Conservation (phyloP, 352 stramenopile species). For the Globisporangium rhizosaccharum region DNA sequence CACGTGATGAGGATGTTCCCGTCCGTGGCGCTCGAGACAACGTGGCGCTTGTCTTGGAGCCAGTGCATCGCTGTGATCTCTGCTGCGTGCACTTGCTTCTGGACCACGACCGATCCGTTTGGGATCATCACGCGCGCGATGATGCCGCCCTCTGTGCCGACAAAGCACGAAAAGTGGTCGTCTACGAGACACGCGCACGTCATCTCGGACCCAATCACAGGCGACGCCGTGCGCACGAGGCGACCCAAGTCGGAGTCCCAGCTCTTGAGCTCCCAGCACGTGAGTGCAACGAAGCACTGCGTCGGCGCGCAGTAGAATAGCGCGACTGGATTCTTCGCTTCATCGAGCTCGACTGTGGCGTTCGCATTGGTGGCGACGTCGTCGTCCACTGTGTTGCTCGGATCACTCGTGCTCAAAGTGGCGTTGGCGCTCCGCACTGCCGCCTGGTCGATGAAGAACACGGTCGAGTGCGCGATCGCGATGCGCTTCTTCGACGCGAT, state of each 20-base stretch:
- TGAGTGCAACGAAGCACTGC: slow-evolving; percentile 30
- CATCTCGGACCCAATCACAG: slow-evolving; percentile 23
- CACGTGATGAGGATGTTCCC: slow-evolving; percentile 29
- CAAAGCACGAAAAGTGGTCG: slow-evolving; percentile 40
- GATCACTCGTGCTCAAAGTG: neutral
- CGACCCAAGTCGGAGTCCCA: slow-evolving; percentile 22
- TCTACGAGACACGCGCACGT: slow-evolving; percentile 26
- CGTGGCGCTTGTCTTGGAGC: slow-evolving; percentile 10
- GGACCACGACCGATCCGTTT: slow-evolving; percentile 22
- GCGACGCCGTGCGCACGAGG: slow-evolving; percentile 15
- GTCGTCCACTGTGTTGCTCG: neutral
- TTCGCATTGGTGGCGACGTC: neutral
- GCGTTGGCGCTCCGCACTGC: neutral
- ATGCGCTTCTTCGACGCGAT: slow-evolving; percentile 25
- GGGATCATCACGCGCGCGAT: slow-evolving; percentile 35
- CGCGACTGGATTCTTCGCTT: slow-evolving; percentile 25
- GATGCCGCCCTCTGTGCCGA: slow-evolving; percentile 30
- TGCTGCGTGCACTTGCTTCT: slow-evolving; percentile 19
- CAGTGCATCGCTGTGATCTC: slow-evolving; percentile 22
- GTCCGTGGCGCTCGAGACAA: slow-evolving; percentile 26
- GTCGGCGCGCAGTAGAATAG: slow-evolving; percentile 24
- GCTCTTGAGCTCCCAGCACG: slow-evolving; percentile 20
- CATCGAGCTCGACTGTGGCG: slow-evolving; percentile 14
- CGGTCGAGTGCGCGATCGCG: slow-evolving; percentile 39
- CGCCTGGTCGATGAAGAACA: slow-evolving; percentile 50